Evolutionary conservation across 169 alveolate species (phyloP).

Genomic region (Cryptosporidium baileyi): DNA sequence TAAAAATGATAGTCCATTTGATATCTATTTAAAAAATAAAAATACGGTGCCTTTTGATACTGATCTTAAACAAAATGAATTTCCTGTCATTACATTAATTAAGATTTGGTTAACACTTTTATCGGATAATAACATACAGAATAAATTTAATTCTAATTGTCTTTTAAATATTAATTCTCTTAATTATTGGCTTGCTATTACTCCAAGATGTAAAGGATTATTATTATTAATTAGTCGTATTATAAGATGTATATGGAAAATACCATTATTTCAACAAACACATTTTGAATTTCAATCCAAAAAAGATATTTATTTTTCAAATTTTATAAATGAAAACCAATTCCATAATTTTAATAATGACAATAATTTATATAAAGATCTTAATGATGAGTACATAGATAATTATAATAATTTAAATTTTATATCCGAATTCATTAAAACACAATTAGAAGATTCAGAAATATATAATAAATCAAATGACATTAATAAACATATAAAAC

Average conservation of each 20-base stretch:
- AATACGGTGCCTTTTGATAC: background rate
- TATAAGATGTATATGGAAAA: slow-evolving; percentile 36
- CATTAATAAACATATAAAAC: no score
- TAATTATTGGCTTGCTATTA: slow-evolving; percentile 3
- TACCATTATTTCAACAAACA: slow-evolving; percentile 40
- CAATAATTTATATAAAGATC: background rate
- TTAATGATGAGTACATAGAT: background rate
- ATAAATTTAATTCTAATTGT: background rate
- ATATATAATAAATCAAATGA: no score
- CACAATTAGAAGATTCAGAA: no score
- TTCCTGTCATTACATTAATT: slow-evolving; percentile 24
- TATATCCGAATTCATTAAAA: no score
- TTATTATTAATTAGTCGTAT: slow-evolving; percentile 16
- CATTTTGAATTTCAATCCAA: background rate
- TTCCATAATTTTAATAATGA: background rate
- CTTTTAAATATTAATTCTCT: background rate
- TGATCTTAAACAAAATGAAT: background rate
- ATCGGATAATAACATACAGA: slow-evolving; percentile 27
- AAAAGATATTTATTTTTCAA: background rate
- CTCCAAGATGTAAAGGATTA: slow-evolving; percentile 63
- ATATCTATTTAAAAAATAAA: background rate
- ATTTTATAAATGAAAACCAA: background rate
- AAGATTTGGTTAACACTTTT: slow-evolving; percentile 62
- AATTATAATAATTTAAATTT: no score
- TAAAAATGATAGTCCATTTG: slow-evolving; percentile 41